Evolutionary conservation across 2,329 filamentous ascomycete genomes (phyloP).

Genomic region (Fusarium lateritium): DNA sequence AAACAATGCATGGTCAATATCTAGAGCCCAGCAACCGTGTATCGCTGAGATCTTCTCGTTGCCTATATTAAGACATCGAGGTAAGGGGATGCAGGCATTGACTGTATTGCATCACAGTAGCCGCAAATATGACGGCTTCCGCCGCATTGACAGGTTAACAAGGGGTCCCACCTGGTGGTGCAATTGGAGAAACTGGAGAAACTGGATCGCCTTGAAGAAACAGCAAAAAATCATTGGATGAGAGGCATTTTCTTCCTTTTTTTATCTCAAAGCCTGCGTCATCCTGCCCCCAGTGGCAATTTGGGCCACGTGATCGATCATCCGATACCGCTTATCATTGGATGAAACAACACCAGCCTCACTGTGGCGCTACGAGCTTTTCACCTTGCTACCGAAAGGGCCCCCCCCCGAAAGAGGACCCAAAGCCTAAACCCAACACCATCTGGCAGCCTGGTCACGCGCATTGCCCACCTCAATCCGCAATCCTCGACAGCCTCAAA

Average conservation of each 20-base stretch:
- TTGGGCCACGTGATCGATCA: background rate
- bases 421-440: constrained; percentile 51
- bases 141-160: constrained; percentile 17
- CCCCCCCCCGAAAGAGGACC: constrained; percentile 39
- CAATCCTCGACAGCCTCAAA: constrained; percentile 53
- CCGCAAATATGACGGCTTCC: constrained; percentile 7
- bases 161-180: constrained; percentile 28
- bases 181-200: constrained; percentile 40
- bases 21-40: background rate
- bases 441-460: constrained; percentile 56
- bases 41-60: background rate
- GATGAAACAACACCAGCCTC: constrained; percentile 43
- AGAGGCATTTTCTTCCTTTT: constrained; percentile 33
- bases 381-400: constrained; percentile 29
- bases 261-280: constrained; percentile 42
- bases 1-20: background rate
- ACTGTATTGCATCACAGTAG: constrained; percentile 21
- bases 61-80: background rate
- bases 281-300: constrained; percentile 43
- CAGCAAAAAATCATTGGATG: constrained; percentile 27
- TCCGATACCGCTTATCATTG: constrained; percentile 24
- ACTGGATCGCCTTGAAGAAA: constrained; percentile 8
- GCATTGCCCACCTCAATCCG: constrained; percentile 55
- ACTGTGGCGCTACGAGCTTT: constrained; percentile 43
- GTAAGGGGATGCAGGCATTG: background rate